Conservation (phyloP, 2,329 filamentous ascomycete species). For the Polytolypa hystricis region DNA sequence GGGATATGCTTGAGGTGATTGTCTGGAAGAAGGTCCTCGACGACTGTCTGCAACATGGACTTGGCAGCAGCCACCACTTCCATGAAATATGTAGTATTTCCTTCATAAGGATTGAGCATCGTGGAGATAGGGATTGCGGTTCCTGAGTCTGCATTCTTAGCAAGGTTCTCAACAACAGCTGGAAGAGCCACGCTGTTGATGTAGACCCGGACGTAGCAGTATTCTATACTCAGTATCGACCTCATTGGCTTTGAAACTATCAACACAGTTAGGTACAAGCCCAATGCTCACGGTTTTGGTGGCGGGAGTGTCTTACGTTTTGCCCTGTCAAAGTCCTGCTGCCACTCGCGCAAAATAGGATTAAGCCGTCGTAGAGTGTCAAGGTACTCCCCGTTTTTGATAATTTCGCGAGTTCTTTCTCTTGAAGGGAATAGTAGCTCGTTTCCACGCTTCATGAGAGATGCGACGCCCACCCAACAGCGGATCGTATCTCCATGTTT, state of each 20-base stretch:
- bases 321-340: constrained; percentile 35
- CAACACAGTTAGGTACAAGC: neutral
- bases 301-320: constrained; percentile 25
- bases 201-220: constrained; percentile 36
- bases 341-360: constrained; percentile 65
- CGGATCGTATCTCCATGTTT: constrained; percentile 27
- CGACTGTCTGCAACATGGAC: constrained; percentile 41
- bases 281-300: too few species aligned
- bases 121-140: constrained; percentile 10
- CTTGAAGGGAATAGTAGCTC: constrained; percentile 70
- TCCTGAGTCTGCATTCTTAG: constrained; percentile 8
- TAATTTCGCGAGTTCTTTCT: constrained; percentile 69
- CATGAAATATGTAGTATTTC: constrained; percentile 43
- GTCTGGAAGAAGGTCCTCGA: constrained; percentile 41
- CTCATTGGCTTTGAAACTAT: constrained; percentile 48
- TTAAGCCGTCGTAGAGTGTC: constrained; percentile 65
- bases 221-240: constrained; percentile 44
- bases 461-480: constrained; percentile 73
- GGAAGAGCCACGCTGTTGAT: constrained; percentile 42
- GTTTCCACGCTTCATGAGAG: constrained; percentile 75
- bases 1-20: constrained; percentile 44
- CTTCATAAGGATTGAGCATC: constrained; percentile 16
- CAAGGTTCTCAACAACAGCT: constrained; percentile 39
- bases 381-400: constrained; percentile 68
- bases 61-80: constrained; percentile 44